Percentiles rank a stretch among this genome's conserved stretches.
These are phyloP conservation scores for Salix suchowensis DNA, from an alignment of 345 rosid genomes.

Conservation along the genomic window DNA sequence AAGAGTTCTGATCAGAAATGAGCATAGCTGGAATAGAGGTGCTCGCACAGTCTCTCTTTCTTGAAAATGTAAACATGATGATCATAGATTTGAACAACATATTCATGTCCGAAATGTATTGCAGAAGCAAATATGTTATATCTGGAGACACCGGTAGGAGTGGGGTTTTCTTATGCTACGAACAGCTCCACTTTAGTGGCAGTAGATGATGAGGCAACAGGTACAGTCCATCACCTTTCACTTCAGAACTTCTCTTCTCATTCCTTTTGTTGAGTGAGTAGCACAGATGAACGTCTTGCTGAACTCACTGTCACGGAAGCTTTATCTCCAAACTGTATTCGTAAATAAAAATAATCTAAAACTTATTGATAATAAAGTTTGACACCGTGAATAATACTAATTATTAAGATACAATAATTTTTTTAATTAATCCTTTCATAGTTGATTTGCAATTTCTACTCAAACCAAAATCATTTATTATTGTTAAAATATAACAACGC, in stretches of 20 bases:
- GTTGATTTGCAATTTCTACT: too few species aligned
- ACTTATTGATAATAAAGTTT: too few species aligned
- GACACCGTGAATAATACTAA: too few species aligned
- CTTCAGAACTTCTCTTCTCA: neutral
- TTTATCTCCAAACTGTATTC: neutral
- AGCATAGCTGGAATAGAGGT: constrained; percentile 95
- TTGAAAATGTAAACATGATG: neutral
- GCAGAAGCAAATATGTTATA: constrained; percentile 95
- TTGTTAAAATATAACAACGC: too few species aligned
- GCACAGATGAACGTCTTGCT: neutral
- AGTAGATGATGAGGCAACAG: constrained; percentile 48
- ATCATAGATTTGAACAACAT: neutral
- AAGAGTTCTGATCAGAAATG: constrained; percentile 58
- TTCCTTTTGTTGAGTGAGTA: constrained; percentile 12
- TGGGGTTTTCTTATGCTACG: constrained; percentile 86
- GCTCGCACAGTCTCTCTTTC: neutral
- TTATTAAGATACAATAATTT: too few species aligned
- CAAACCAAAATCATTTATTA: too few species aligned
- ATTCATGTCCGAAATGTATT: neutral
- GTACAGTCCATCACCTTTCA: constrained; percentile 3
- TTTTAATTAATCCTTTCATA: too few species aligned
- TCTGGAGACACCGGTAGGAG: constrained; percentile 90
- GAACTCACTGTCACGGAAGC: neutral
- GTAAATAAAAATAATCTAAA: too few species aligned
- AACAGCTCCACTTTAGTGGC: constrained; percentile 59